A percentile compares a stretch with the other conserved stretches of the same genome.
Conservation (phyloP, 352 stramenopile genomes). For the Globisporangium rhizosaccharum region DNA sequence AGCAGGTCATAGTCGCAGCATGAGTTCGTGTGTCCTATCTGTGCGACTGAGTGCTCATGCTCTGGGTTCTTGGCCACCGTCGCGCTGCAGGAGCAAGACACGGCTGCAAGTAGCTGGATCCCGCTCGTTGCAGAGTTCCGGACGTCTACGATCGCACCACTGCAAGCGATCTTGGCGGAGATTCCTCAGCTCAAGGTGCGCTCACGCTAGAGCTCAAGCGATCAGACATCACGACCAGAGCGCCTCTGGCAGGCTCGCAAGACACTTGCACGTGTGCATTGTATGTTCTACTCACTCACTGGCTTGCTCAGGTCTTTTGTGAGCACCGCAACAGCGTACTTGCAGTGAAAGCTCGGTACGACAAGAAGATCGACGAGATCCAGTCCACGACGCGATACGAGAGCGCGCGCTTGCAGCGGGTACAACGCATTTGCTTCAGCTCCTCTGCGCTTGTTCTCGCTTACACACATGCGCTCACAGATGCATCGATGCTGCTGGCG, state of each 20-base stretch:
- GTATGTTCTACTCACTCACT: not conserved
- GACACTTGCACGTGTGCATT: not conserved
- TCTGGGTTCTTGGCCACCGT: too few relatives aligned
- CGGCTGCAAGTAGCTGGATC: constrained; percentile 16
- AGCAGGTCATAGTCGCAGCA: not conserved
- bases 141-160: constrained; percentile 41
- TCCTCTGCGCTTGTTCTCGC: not conserved
- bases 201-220: too few relatives aligned
- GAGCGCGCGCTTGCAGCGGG: constrained; percentile 40
- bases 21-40: not conserved
- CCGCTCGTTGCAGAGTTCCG: constrained; percentile 43
- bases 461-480: too few relatives aligned
- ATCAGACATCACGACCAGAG: not conserved
- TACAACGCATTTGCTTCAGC: constrained; percentile 14
- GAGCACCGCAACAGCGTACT: constrained; percentile 62
- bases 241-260: not conserved
- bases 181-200: constrained; percentile 54
- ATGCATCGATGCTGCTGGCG: not conserved
- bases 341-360: constrained; percentile 47
- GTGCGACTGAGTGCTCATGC: not conserved
- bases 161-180: constrained; percentile 49
- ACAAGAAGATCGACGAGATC: constrained; percentile 56
- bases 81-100: constrained; percentile 6
- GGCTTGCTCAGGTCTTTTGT: constrained; percentile 34
- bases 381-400: constrained; percentile 36